phyloP scores from a whole-genome alignment of 108 stramenopile genomes.

The Skeletonema costatum region DNA sequence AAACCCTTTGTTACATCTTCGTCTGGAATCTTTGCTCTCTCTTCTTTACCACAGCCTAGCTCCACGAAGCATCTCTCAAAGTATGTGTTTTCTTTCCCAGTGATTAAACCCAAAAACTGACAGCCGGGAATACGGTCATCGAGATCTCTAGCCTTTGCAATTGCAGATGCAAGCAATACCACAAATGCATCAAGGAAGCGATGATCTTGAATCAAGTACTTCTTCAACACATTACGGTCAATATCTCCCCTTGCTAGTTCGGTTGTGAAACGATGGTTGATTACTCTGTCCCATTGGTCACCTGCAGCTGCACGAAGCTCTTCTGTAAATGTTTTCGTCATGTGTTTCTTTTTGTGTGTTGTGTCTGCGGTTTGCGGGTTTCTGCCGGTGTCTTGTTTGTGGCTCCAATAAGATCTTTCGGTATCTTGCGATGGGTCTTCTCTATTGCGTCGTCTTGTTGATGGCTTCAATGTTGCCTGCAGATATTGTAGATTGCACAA shows the following conservation, averaged over 20 bases:
- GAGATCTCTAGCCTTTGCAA: slow-evolving; percentile 54
- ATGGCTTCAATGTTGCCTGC: too few relatives aligned
- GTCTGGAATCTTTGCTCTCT: slow-evolving; percentile 50
- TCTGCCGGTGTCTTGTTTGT: too few relatives aligned
- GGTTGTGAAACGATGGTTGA: slow-evolving; percentile 54
- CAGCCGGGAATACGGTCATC: slow-evolving; percentile 69
- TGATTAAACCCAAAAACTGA: slow-evolving; percentile 68
- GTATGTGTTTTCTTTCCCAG: slow-evolving; percentile 74
- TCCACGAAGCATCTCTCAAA: slow-evolving; percentile 62
- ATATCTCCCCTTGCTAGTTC: slow-evolving; percentile 52
- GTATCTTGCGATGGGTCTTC: too few relatives aligned
- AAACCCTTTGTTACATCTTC: slow-evolving; percentile 48
- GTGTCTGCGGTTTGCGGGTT: too few relatives aligned
- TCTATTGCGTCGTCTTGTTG: too few relatives aligned
- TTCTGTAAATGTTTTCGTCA: slow-evolving; percentile 47
- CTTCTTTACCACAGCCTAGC: slow-evolving; percentile 33
- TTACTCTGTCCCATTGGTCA: slow-evolving; percentile 57
- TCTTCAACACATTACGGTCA: slow-evolving; percentile 43
- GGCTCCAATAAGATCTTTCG: too few relatives aligned
- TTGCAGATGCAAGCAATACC: slow-evolving; percentile 51
- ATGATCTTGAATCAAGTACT: slow-evolving; percentile 73
- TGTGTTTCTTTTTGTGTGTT: neutral
- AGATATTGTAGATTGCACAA: too few relatives aligned
- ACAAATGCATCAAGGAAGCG: slow-evolving; percentile 73
- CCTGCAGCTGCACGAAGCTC: slow-evolving; percentile 52